Evolutionary conservation across 805 yeast genomes (phyloP), one percentile per base, ranked within the genome.

Genomic region (Zygotorulaspora danielsina): DNA sequence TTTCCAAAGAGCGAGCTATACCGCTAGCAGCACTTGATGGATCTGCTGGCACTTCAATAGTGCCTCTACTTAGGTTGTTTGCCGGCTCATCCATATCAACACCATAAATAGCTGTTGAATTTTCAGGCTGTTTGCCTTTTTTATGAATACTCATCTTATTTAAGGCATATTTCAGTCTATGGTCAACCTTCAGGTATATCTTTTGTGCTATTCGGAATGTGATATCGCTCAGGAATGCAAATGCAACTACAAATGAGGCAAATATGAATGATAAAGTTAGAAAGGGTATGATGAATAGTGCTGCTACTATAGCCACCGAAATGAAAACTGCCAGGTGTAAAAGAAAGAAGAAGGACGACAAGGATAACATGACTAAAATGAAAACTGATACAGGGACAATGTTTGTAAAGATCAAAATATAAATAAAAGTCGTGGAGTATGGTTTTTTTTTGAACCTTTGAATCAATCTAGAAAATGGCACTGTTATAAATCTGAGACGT

Each of bases 221-320:
- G 3, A 49, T n/a, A 25, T 56, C 57, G 40, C 62, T 55, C 31
- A 56, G 30, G 28, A 58, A 51, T 11, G 63, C 64, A 33, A 57
- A 50, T 3, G 51, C 28, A 1, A 60, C 54, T 9, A 56, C 57
- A 10, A 51, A 53, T 2, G 53, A 39, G 1, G 64, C 64, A 34
- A 59, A 58, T 8, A 51, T 30, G 34, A 57, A 48, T 3, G 66
- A 59, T 3, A 50, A 28, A 1, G 45, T 39, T 32, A 61, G 31
- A 25, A 60, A 39, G 17, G 66, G 66, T 2, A 55, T 34, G 19
- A 61, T 51, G 19, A 60, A 46, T 9, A 55, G 17, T 2, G 59
- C 41, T 3, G 64, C 54, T 2, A 45, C 12, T n/a, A 48, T 19
- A 3, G 51, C 53, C 17, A 56, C 42, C 3, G 40, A 24, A 10